phyloP scores from a whole-genome alignment of 768 basidiomycete genomes.

The Hygrocybe coccinea region DNA sequence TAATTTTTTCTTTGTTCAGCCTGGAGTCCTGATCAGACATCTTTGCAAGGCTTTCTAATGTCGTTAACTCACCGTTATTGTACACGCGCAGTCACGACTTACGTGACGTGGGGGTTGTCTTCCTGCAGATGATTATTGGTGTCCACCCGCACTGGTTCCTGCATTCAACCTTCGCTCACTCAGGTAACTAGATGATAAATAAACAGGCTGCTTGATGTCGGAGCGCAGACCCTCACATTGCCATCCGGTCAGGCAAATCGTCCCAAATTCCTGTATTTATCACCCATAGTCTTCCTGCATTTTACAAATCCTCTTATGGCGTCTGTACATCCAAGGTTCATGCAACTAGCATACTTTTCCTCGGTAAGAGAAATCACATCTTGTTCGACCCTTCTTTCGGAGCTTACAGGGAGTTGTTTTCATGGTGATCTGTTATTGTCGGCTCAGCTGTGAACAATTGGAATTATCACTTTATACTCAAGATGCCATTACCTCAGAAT shows the following conservation, averaged over 20 bases:
- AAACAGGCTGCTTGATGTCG: slow-evolving; percentile 65
- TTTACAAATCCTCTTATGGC: slow-evolving; percentile 38
- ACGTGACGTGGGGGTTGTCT: slow-evolving; percentile 71
- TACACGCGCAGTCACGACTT: slow-evolving; percentile 80
- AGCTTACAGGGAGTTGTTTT: slow-evolving; percentile 44
- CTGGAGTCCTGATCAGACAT: not conserved
- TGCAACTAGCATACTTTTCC: slow-evolving; percentile 57
- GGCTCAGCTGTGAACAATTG: slow-evolving; percentile 12
- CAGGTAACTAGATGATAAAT: too few relatives aligned
- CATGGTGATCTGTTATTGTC: slow-evolving; percentile 22
- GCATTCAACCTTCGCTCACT: too few relatives aligned
- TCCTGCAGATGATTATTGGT: slow-evolving; percentile 85
- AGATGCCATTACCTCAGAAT: slow-evolving; percentile 45
- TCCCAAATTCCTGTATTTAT: not conserved
- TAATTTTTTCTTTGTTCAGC: not conserved
- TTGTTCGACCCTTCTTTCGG: slow-evolving; percentile 54
- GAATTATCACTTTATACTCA: slow-evolving; percentile 19
- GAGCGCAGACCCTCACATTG: slow-evolving; percentile 49
- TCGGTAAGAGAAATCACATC: slow-evolving; percentile 52
- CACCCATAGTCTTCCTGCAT: not conserved
- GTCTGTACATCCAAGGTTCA: slow-evolving; percentile 47
- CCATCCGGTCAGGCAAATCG: slow-evolving; percentile 52
- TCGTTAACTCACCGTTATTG: slow-evolving; percentile 62
- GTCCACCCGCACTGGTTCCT: too few relatives aligned
- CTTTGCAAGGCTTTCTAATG: slow-evolving; percentile 58